phyloP scores from a whole-genome alignment of 208 protist species.

The Trichomonas vaginalis region DNA sequence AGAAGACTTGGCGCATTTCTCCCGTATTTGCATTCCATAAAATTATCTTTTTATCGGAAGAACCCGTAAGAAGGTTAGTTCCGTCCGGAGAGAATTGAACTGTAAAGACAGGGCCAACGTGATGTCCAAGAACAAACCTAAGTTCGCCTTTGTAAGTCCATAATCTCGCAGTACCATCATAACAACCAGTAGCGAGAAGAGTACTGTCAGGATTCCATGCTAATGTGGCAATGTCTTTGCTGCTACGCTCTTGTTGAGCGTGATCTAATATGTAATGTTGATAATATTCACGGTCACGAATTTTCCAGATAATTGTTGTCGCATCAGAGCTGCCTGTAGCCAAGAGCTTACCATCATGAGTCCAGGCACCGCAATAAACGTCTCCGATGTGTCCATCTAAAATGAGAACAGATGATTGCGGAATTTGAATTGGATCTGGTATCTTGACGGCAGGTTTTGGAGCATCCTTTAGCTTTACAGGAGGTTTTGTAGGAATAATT shows the following conservation, averaged over 20 bases:
- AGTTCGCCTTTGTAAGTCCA: constrained; percentile 14
- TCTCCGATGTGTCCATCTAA: neutral
- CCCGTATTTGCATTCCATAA: constrained; percentile 34
- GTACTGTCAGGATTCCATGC: neutral
- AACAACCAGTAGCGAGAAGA: constrained; percentile 7
- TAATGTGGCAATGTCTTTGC: neutral
- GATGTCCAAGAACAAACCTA: constrained; percentile 24
- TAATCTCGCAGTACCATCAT: constrained; percentile 17
- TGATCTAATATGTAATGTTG: neutral
- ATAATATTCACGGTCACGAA: neutral
- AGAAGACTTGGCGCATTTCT: constrained; percentile 42
- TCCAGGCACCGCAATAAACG: neutral
- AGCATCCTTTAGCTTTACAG: no score
- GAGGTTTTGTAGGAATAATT: neutral
- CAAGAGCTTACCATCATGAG: neutral
- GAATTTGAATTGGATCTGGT: neutral
- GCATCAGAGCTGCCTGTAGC: neutral
- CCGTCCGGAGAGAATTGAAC: constrained; percentile 61
- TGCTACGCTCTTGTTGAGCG: neutral
- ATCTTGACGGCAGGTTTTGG: neutral
- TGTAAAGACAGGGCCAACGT: constrained; percentile 58
- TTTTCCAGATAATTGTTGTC: neutral
- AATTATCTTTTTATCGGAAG: constrained; percentile 56
- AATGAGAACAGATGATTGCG: neutral
- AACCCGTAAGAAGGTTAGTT: constrained; percentile 48